Evolutionary conservation across 345 rosid genomes (phyloP).

Genomic region (Geranium rotundifolium): DNA sequence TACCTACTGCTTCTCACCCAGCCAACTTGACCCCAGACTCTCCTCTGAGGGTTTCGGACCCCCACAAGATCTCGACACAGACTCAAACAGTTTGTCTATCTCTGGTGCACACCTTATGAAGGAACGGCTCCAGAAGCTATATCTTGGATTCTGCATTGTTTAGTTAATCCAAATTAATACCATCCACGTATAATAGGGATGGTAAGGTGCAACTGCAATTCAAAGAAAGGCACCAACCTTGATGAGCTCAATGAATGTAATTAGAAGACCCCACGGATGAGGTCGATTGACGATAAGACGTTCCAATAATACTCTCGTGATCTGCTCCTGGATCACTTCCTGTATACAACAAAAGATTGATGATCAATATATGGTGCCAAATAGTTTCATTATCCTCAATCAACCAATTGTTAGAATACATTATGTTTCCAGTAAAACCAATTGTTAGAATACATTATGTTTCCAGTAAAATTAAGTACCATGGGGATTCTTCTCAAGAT

Average conservation of each 20-base stretch:
- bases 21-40: conserved; percentile 78
- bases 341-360: conserved; percentile 13
- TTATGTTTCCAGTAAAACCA: background rate
- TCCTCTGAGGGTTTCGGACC: conserved; percentile 59
- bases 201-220: background rate
- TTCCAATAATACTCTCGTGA: conserved; percentile 87
- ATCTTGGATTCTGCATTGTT: conserved; percentile 57
- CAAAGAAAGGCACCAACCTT: conserved; percentile 29
- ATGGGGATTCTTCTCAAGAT: background rate
- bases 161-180: background rate
- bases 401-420: background rate
- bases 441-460: too few species aligned
- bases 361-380: background rate
- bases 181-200: background rate
- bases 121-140: conserved; percentile 69
- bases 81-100: conserved; percentile 81
- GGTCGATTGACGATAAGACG: conserved; percentile 89
- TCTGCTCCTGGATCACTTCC: conserved; percentile 98
- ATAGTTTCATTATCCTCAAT: background rate
- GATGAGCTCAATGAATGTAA: conserved; percentile 94
- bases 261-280: conserved; percentile 99
- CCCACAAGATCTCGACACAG: conserved; percentile 74
- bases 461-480: background rate
- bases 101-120: conserved; percentile 83
- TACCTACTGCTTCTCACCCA: conserved; percentile 14